A percentile compares a stretch with the other conserved stretches of the same genome.
Conservation (phyloP, 805 yeast species). For the Lachancea lanzarotensis region DNA sequence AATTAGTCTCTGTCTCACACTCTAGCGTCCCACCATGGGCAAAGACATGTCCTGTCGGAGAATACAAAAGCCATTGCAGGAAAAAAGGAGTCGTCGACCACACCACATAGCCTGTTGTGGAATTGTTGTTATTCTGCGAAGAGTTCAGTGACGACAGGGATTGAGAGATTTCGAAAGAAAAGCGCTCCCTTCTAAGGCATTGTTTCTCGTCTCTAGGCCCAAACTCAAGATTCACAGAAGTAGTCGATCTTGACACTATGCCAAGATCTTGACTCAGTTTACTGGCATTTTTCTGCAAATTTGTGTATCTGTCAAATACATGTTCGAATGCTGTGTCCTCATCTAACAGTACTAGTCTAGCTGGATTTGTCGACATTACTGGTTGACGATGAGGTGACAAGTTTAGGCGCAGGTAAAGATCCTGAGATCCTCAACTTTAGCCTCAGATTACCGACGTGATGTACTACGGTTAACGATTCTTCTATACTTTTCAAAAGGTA, state of each 20-base stretch:
- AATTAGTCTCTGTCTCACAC: neutral
- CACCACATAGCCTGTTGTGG: slow-evolving; percentile 34
- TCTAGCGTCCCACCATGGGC: slow-evolving; percentile 15
- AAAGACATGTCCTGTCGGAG: slow-evolving; percentile 13
- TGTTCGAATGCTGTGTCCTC: slow-evolving; percentile 28
- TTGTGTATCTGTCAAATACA: slow-evolving; percentile 28
- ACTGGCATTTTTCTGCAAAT: slow-evolving; percentile 16
- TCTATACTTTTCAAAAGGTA: too few relatives aligned
- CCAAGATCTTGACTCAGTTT: slow-evolving; percentile 31
- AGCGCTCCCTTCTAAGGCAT: slow-evolving; percentile 11
- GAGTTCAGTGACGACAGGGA: slow-evolving; percentile 27
- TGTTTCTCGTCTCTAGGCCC: slow-evolving; percentile 14
- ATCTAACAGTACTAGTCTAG: slow-evolving; percentile 11
- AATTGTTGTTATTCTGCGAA: slow-evolving; percentile 26
- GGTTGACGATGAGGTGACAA: too few relatives aligned
- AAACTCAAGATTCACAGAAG: slow-evolving; percentile 18
- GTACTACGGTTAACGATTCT: too few relatives aligned
- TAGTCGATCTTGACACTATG: slow-evolving; percentile 16
- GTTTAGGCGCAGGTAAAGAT: too few relatives aligned
- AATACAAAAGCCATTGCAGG: slow-evolving; percentile 30
- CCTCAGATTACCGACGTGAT: too few relatives aligned
- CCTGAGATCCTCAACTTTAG: too few relatives aligned
- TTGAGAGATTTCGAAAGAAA: slow-evolving; percentile 24
- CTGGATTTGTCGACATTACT: neutral
- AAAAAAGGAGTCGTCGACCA: slow-evolving; percentile 33